phyloP scores from a whole-genome alignment of 306 rosid genomes.

The Inga oerstediana region DNA sequence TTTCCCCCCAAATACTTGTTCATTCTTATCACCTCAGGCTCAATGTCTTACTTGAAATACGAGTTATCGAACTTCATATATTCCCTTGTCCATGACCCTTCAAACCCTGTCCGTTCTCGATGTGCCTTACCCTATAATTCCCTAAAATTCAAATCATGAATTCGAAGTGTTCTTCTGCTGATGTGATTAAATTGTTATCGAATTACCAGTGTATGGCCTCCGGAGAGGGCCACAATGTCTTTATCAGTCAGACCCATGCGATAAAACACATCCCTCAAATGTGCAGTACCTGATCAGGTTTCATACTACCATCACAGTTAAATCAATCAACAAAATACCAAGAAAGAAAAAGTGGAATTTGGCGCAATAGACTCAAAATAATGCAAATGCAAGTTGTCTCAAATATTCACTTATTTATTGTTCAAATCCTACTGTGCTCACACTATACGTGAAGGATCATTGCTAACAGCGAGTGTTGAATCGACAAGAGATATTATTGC shows the following conservation, averaged over 20 bases:
- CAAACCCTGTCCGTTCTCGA: slow-evolving; percentile 75
- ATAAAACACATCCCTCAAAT: slow-evolving; percentile 65
- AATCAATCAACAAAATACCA: neutral
- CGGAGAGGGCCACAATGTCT: slow-evolving; percentile 88
- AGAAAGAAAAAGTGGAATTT: neutral
- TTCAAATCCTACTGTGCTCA: neutral
- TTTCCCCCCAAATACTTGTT: neutral
- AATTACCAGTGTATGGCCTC: slow-evolving; percentile 88
- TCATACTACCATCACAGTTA: neutral
- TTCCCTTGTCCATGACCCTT: slow-evolving; percentile 81
- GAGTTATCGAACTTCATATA: slow-evolving; percentile 81
- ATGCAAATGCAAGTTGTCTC: no score
- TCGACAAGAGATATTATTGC: neutral
- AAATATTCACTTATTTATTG: no score
- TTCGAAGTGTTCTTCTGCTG: neutral
- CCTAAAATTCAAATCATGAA: slow-evolving; percentile 6
- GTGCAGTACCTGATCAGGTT: slow-evolving; percentile 60
- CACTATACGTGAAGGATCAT: neutral
- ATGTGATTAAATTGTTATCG: neutral
- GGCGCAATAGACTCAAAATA: no score
- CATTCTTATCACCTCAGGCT: neutral
- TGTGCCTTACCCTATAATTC: slow-evolving; percentile 72
- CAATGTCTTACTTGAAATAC: slow-evolving; percentile 62
- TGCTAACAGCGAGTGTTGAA: neutral
- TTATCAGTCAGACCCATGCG: slow-evolving; percentile 76